Conservation (phyloP, 768 basidiomycete species). For the Psilocybe sp. region DNA sequence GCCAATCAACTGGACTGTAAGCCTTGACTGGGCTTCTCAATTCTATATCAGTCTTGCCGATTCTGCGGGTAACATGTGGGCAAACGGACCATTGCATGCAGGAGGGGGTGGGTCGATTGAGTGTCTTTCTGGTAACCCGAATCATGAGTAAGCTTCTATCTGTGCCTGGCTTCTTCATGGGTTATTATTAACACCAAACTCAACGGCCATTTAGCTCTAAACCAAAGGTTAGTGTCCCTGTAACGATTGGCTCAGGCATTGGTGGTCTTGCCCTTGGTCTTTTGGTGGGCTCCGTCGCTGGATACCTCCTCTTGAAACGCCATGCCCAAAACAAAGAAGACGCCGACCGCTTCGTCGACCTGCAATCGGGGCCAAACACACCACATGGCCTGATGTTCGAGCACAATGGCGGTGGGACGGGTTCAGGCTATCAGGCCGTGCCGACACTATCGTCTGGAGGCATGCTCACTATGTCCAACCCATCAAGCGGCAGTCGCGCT, state of each 20-base stretch:
- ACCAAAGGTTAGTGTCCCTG: conserved; percentile 15
- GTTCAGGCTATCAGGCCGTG: conserved; percentile 5
- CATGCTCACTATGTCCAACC: conserved; percentile 10
- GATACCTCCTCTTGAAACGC: conserved; percentile 30
- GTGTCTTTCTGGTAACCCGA: conserved; percentile 36
- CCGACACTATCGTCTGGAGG: conserved; percentile 20
- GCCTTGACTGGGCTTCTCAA: conserved; percentile 46
- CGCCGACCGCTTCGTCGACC: conserved; percentile 24
- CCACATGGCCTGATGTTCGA: conserved; percentile 18
- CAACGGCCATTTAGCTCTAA: background rate
- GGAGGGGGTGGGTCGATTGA: conserved; percentile 43
- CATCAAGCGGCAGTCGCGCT: conserved; percentile 14
- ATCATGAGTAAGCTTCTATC: conserved; percentile 21
- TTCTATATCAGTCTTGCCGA: conserved; percentile 59
- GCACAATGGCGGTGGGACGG: conserved; percentile 20
- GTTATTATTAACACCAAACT: no score
- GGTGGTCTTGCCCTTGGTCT: conserved; percentile 39
- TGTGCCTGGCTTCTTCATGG: no score
- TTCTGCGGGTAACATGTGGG: conserved; percentile 47
- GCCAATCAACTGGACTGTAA: conserved; percentile 58
- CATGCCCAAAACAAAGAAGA: conserved; percentile 19
- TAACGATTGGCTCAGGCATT: conserved; percentile 34
- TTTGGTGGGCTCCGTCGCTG: conserved; percentile 27
- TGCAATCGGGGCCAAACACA: conserved; percentile 18
- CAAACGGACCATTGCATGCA: conserved; percentile 57